These are phyloP conservation scores for Aspergillus eucalypticola DNA, from an alignment of 2,329 filamentous ascomycete genomes.

Conservation along the genomic window DNA sequence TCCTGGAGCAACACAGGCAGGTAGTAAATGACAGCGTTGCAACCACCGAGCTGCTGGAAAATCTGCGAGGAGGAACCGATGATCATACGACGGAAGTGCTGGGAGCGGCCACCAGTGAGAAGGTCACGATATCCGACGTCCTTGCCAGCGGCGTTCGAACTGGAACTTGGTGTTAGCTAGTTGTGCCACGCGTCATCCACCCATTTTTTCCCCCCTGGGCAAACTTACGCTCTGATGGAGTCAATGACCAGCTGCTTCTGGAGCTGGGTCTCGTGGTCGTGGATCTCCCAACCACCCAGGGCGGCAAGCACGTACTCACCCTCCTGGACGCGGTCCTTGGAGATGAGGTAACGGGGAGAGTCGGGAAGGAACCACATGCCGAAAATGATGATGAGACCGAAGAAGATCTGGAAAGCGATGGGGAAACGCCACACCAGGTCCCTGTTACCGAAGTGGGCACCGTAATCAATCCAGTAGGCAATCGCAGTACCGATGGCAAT, in stretches of 20 bases:
- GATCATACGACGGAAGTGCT: slow-evolving; percentile 44
- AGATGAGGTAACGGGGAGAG: slow-evolving; percentile 49
- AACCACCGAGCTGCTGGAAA: slow-evolving; percentile 53
- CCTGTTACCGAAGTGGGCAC: slow-evolving; percentile 38
- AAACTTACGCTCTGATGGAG: slow-evolving; percentile 59
- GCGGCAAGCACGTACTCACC: slow-evolving; percentile 54
- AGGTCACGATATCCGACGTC: slow-evolving; percentile 49
- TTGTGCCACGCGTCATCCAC: slow-evolving; percentile 26
- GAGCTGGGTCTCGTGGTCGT: slow-evolving; percentile 58
- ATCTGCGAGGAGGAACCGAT: slow-evolving; percentile 43
- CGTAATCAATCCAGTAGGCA: slow-evolving; percentile 56
- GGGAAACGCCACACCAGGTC: slow-evolving; percentile 54
- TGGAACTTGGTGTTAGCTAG: slow-evolving; percentile 34
- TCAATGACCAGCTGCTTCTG: slow-evolving; percentile 71
- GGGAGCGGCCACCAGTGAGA: slow-evolving; percentile 40
- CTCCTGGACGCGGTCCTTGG: slow-evolving; percentile 48
- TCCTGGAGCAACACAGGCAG: slow-evolving; percentile 50
- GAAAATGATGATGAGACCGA: slow-evolving; percentile 48
- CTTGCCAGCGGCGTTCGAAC: slow-evolving; percentile 59
- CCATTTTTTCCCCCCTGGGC: too few species aligned
- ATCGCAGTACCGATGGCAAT: slow-evolving; percentile 55
- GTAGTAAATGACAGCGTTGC: slow-evolving; percentile 55
- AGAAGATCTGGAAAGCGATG: slow-evolving; percentile 55
- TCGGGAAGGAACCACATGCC: slow-evolving; percentile 49
- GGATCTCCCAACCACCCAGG: slow-evolving; percentile 49